Conservation (phyloP, 805 yeast genomes). For the Kurtzmaniella cleridarum region DNA sequence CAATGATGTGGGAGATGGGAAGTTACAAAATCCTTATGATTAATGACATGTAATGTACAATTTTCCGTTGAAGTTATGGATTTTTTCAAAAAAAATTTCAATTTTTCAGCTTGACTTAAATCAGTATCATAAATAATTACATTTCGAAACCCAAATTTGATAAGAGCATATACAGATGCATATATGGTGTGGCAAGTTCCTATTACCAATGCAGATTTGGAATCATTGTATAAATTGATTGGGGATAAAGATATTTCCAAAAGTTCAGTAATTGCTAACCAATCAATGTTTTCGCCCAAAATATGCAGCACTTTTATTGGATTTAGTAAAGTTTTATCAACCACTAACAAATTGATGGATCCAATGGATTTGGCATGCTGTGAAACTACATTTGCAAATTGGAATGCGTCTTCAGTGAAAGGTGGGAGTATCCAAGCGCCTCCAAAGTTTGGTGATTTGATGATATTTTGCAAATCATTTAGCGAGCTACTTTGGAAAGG, state of each 20-base stretch:
- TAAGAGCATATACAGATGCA: conserved; percentile 12
- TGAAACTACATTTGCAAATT: conserved; percentile 9
- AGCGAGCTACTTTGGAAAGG: conserved; percentile 8
- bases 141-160: conserved; percentile 9
- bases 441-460: conserved; percentile 10
- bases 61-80: neutral
- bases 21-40: conserved; percentile 3
- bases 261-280: conserved; percentile 10
- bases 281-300: conserved; percentile 15
- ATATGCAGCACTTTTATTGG: conserved; percentile 8
- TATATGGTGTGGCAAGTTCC: conserved; percentile 15
- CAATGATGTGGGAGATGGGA: conserved; percentile 8
- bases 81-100: conserved; percentile 7
- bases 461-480: conserved; percentile 4
- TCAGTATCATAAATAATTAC: conserved; percentile 10
- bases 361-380: conserved; percentile 12
- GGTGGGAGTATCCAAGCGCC: conserved; percentile 13
- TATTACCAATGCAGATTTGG: conserved; percentile 11
- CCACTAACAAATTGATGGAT: conserved; percentile 9
- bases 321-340: conserved; percentile 6
- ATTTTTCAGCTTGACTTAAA: conserved; percentile 4
- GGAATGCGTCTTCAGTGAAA: conserved; percentile 8
- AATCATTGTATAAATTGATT: conserved; percentile 10
- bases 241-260: conserved; percentile 10
- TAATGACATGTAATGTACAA: conserved; percentile 1